Evolutionary conservation across 1,284 basidiomycete genomes (phyloP), one percentile per base, ranked within the genome.

Genomic region (Apiotrichum brassicae): DNA sequence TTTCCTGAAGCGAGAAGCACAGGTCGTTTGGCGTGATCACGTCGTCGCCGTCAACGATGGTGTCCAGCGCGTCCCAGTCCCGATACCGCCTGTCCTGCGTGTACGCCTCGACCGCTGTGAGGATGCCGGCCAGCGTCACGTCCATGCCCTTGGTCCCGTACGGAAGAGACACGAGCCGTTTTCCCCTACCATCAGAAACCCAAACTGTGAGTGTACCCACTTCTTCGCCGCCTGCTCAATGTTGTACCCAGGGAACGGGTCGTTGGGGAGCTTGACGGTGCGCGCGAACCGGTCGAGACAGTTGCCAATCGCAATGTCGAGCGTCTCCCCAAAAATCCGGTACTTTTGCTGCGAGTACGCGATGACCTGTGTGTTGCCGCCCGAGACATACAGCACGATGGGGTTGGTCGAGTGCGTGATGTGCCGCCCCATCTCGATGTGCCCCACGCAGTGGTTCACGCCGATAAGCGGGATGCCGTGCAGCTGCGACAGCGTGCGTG

Each of bases 101-200:
- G 64, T 92, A 94, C 0, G 86, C 83, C 75, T 97, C 95, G 6
- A 84, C 82, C 3, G 88, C 84, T 9, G 87, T 86, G 35, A 98
- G 76, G 49, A 99, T 86, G 1, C 95, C 95, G 4, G 92, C 94
- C 46, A 99, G 78, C 57, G 90, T 89, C 54, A 98, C 77, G 69
- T 99, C 95, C 95, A 99, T 99, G 18, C 95, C 95, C 71, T 99
- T 99, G 0, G 94, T 99, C 1, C 93, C 81, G 70, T 98, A 99
- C 6, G 95, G 94, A 42, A 99, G 76, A 1, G 84, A 75, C 0
- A 97, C 71, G 2, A 98, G 75, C 30, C 84, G 81, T 60, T 69
- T 72, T 0, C 78, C 77, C 46, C 75, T 77, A 39, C 1, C 20
- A 7, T 5, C 19, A 18, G 26, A 30, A 30, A n/a, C n/a, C n/a